These are phyloP conservation scores for Phanerochaete sordida DNA, from an alignment of 768 basidiomycete species.

Conservation along the genomic window DNA sequence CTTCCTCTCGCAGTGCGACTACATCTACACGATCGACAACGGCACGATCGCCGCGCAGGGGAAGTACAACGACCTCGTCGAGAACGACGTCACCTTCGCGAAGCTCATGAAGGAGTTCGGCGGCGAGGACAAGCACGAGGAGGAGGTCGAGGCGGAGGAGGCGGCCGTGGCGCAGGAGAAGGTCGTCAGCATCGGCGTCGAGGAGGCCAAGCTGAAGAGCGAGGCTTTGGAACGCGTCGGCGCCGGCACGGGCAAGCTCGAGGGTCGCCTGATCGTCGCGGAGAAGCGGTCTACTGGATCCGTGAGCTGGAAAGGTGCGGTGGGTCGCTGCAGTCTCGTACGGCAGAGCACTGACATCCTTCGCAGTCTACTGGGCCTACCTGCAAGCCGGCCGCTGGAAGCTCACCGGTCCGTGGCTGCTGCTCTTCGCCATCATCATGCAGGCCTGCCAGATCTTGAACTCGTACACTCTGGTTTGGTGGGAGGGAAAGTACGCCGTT, in stretches of 20 bases:
- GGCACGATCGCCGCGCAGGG: constrained; percentile 47
- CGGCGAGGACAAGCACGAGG: constrained; percentile 37
- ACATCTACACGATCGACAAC: constrained; percentile 43
- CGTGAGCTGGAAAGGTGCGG: constrained; percentile 47
- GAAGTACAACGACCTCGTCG: constrained; percentile 50
- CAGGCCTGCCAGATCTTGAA: constrained; percentile 59
- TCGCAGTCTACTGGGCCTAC: constrained; percentile 58
- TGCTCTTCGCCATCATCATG: constrained; percentile 51
- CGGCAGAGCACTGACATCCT: neutral
- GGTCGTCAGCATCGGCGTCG: constrained; percentile 20
- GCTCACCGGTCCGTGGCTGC: constrained; percentile 47
- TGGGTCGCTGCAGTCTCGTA: constrained; percentile 2
- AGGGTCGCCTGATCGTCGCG: constrained; percentile 62
- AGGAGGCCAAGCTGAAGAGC: constrained; percentile 36
- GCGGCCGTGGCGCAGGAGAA: constrained; percentile 17
- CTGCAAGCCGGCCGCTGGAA: constrained; percentile 50
- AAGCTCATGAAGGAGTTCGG: constrained; percentile 61
- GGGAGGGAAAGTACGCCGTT: constrained; percentile 54
- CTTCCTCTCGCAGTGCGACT: constrained; percentile 49
- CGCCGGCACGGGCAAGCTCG: constrained; percentile 57
- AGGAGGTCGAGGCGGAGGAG: constrained; percentile 29
- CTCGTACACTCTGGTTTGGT: constrained; percentile 69
- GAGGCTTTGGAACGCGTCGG: constrained; percentile 31
- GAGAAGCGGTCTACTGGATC: constrained; percentile 67
- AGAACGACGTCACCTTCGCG: constrained; percentile 49